Evolutionary conservation across 441 rosid genomes (phyloP), one percentile per base, ranked within the genome.

Genomic region (Syzygium syzygioides): DNA sequence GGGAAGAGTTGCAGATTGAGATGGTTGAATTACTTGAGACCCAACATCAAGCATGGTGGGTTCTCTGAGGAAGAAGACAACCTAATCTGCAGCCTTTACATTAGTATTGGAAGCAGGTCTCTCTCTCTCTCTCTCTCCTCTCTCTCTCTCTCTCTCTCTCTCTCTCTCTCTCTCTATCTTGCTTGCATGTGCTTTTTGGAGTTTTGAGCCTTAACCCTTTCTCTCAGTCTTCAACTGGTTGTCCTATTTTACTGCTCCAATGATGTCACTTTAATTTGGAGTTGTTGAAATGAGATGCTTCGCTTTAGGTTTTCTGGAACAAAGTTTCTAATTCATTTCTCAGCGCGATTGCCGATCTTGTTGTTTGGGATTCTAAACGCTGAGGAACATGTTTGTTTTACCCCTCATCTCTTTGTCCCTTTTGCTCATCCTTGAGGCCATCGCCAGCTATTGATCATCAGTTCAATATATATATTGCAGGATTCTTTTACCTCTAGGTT

Each of bases 51-150:
- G 87, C 87, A 86, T 55, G 87, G 87, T 23, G 87, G 87, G 64
- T 86, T 86, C 68, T 55, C 87, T 56, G 68, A 86, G 87, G 87
- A 86, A 45, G 87, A 86, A 86, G 87, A 86, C 64, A 86, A 86
- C 87, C 60, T 86, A 23, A 86, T 86, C 68, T 86, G 87, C 87
- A 86, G 87, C 87, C 87, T 86, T 60, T 86, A 86, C 87, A 86
- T 86, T 10, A 54, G 87, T 45, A 85, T 85, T 18, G 87, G 87
- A 56, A 86, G 87, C 87, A 86, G 87, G 87, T 85, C 64, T 85
- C 7, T 37, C 62, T 84, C 54, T 56, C 86, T 85, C 79, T 66
- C 76, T 64, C 76, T 25, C 62, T 62, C 34, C n/a, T n/a, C 54
- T 56, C 86, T 85, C 79, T 66, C 76, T 64, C 76, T 25, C 60